These are phyloP conservation scores for Phoma sp. DNA, from an alignment of 2,329 filamentous ascomycete species.

Conservation along the genomic window DNA sequence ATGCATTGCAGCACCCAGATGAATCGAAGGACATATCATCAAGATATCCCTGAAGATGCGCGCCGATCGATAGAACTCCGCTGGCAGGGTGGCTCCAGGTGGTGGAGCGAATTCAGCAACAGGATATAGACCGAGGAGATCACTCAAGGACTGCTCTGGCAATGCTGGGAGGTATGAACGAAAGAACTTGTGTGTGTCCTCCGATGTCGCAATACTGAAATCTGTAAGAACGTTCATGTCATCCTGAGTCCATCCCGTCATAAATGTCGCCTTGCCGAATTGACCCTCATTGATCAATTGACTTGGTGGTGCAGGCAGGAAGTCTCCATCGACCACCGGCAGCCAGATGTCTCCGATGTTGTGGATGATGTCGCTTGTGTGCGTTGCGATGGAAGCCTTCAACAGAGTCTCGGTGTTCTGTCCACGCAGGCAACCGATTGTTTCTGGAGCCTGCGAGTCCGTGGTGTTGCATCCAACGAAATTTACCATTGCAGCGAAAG, in stretches of 20 bases:
- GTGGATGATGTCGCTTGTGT: constrained; percentile 45
- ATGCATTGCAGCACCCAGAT: constrained; percentile 52
- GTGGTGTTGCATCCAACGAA: constrained; percentile 54
- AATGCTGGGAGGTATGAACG: constrained; percentile 51
- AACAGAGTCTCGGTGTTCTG: constrained; percentile 55
- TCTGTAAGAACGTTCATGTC: constrained; percentile 57
- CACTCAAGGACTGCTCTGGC: constrained; percentile 29
- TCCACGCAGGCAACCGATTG: constrained; percentile 57
- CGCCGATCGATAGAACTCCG: constrained; percentile 60
- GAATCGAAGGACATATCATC: constrained; percentile 59
- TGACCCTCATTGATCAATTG: constrained; percentile 51
- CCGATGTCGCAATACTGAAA: constrained; percentile 48
- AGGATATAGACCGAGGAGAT: constrained; percentile 45
- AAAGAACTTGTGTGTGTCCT: constrained; percentile 53
- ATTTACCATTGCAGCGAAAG: constrained; percentile 54
- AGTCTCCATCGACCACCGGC: constrained; percentile 59
- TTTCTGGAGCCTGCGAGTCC: constrained; percentile 51
- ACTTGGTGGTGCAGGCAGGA: constrained; percentile 56
- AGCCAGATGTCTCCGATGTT: constrained; percentile 60
- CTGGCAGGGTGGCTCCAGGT: constrained; percentile 49
- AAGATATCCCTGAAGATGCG: constrained; percentile 61
- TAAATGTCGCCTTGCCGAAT: constrained; percentile 53
- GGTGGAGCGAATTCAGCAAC: constrained; percentile 54
- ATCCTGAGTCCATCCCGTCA: constrained; percentile 56
- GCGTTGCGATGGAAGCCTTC: constrained; percentile 54